Evolutionary conservation across 768 basidiomycete species (phyloP).

Genomic region (Fomitopsis pulvina): DNA sequence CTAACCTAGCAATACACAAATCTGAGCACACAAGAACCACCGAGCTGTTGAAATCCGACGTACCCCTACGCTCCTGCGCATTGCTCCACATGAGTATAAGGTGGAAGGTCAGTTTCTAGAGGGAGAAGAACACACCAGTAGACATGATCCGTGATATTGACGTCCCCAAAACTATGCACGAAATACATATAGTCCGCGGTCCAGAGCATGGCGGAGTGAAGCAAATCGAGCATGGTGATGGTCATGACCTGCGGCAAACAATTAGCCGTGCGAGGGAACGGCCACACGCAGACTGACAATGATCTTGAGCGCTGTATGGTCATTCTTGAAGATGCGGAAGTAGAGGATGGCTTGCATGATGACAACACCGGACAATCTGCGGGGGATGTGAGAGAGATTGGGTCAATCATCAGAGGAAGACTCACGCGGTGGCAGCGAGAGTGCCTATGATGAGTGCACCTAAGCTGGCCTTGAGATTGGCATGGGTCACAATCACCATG

Average conservation of each 20-base stretch:
- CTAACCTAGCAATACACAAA: conserved; percentile 7
- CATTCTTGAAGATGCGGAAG: conserved; percentile 15
- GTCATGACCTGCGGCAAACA: too few species aligned
- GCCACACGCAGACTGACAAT: conserved; percentile 9
- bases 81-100: too few species aligned
- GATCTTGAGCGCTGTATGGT: conserved; percentile 9
- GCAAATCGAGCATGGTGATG: conserved; percentile 16
- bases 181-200: conserved; percentile 19
- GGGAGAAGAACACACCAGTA: conserved; percentile 7
- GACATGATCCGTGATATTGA: conserved; percentile 14
- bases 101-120: too few species aligned
- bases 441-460: conserved; percentile 12
- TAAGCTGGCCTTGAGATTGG: conserved; percentile 11
- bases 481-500: conserved; percentile 5
- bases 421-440: conserved; percentile 22
- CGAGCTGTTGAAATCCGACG: too few species aligned
- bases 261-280: neutral
- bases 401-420: neutral
- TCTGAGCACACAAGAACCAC: too few species aligned
- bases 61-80: conserved; percentile 6
- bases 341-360: conserved; percentile 20
- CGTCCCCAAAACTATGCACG: conserved; percentile 15
- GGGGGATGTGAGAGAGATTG: too few species aligned
- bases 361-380: conserved; percentile 20
- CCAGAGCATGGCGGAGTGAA: conserved; percentile 18